A percentile compares a stretch with the other conserved stretches of the same genome.
Conservation (phyloP, 1,284 basidiomycete species). For the Trichosporon sp. region DNA sequence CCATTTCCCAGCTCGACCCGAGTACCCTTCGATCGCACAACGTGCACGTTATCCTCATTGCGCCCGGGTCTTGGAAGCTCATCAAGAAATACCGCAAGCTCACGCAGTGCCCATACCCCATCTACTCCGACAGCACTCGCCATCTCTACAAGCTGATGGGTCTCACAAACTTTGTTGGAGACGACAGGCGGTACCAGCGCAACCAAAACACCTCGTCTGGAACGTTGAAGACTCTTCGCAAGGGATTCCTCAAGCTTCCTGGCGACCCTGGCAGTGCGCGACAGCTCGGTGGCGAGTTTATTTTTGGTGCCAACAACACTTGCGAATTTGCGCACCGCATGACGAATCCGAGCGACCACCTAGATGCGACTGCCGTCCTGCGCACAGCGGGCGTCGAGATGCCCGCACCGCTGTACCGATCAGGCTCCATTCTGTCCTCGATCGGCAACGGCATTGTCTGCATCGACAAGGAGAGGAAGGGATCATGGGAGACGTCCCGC, state of each 20-base stretch:
- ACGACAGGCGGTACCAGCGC: neutral
- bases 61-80: constrained; percentile 43
- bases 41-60: constrained; percentile 39
- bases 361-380: neutral
- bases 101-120: constrained; percentile 42
- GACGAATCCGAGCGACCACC: constrained; percentile 26
- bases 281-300: constrained; percentile 48
- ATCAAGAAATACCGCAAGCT: constrained; percentile 44
- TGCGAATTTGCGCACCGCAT: constrained; percentile 48
- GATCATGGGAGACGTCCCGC: neutral
- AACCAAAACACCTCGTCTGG: neutral
- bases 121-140: constrained; percentile 38
- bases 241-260: constrained; percentile 38
- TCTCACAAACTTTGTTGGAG: neutral
- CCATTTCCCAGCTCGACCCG: constrained; percentile 37
- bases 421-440: neutral
- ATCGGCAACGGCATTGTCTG: constrained; percentile 1
- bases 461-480: neutral
- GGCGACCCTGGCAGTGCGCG: constrained; percentile 37
- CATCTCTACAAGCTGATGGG: constrained; percentile 36
- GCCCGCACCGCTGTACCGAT: neutral
- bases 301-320: constrained; percentile 33
- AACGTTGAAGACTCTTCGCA: constrained; percentile 29
- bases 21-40: constrained; percentile 31
- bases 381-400: neutral